Conservation (phyloP, 2,329 filamentous ascomycete species). For the Teratosphaeria gauchensis region DNA sequence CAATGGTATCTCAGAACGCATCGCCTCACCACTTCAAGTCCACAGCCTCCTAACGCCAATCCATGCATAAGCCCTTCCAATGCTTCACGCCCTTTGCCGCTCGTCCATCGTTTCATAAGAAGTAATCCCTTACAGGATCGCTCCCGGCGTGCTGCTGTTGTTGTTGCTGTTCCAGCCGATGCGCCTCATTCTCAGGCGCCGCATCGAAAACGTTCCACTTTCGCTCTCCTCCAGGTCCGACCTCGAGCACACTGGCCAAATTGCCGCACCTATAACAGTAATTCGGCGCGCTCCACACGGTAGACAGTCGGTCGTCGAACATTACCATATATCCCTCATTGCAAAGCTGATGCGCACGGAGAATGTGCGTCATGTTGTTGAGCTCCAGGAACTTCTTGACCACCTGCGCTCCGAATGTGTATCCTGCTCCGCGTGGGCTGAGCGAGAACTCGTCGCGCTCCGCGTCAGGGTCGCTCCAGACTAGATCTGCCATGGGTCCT, state of each 20-base stretch:
- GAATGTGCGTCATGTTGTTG: conserved; percentile 94
- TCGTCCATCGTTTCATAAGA: conserved; percentile 43
- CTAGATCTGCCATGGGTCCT: conserved; percentile 97
- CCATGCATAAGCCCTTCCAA: background rate
- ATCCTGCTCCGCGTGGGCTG: conserved; percentile 85
- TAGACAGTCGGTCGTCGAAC: conserved; percentile 88
- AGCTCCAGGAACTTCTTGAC: conserved; percentile 97
- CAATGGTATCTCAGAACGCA: background rate
- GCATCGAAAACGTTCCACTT: conserved; percentile 98
- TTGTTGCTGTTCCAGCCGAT: conserved; percentile 70
- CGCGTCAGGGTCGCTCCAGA: conserved; percentile 97
- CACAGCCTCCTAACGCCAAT: background rate
- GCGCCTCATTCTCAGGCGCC: conserved; percentile 86
- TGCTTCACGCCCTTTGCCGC: background rate
- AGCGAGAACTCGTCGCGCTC: conserved; percentile 95
- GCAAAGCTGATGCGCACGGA: conserved; percentile 95
- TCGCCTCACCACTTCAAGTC: background rate
- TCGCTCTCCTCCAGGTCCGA: conserved; percentile 82
- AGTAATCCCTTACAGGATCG: conserved; percentile 58
- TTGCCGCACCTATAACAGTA: conserved; percentile 71
- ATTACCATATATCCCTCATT: conserved; percentile 97
- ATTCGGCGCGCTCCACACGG: conserved; percentile 94
- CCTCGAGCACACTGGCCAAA: conserved; percentile 92
- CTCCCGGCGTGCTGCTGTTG: conserved; percentile 58
- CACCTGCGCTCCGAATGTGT: conserved; percentile 95